Percentiles rank a stretch among this genome's conserved stretches.
Evolutionary conservation across 2,329 filamentous ascomycete genomes (phyloP).

Genomic region (Alternaria consortialis): DNA sequence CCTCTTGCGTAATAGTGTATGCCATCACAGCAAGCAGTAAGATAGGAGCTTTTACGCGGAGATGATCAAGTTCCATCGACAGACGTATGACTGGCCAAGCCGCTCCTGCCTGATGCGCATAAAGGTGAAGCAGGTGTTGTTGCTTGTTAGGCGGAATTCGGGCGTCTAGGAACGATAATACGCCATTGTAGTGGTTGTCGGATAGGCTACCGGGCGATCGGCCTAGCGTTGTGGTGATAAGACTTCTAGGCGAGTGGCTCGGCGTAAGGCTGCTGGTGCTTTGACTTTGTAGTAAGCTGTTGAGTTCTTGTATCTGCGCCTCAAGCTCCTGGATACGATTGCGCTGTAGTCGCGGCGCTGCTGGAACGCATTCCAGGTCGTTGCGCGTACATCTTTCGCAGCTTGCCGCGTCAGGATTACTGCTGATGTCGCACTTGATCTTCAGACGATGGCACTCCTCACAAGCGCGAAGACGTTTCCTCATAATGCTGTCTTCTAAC

Average conservation of each 20-base stretch:
- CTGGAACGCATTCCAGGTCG: conserved; percentile 31
- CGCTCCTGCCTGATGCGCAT: conserved; percentile 25
- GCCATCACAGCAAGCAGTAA: conserved; percentile 33
- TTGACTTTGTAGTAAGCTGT: conserved; percentile 19
- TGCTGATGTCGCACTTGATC: conserved; percentile 41
- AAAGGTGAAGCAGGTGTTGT: conserved; percentile 29
- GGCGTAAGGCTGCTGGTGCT: conserved; percentile 25
- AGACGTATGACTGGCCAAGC: conserved; percentile 34
- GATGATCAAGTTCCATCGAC: conserved; percentile 17
- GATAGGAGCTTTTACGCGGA: conserved; percentile 35
- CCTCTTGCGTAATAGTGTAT: conserved; percentile 30
- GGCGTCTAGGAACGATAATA: conserved; percentile 32
- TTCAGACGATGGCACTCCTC: conserved; percentile 43
- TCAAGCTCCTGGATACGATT: conserved; percentile 41
- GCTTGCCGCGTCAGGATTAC: conserved; percentile 14
- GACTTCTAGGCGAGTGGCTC: conserved; percentile 25
- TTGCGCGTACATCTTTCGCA: conserved; percentile 40
- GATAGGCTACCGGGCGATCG: conserved; percentile 16
- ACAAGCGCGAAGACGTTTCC: conserved; percentile 38
- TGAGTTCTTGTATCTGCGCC: conserved; percentile 34
- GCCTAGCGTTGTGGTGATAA: conserved; percentile 8
- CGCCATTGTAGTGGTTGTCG: conserved; percentile 25
- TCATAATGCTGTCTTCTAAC: conserved; percentile 17
- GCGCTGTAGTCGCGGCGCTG: conserved; percentile 40
- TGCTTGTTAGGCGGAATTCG: conserved; percentile 32